Evolutionary conservation across 352 stramenopile species (phyloP).

Genomic region (Phytophthora citricola): DNA sequence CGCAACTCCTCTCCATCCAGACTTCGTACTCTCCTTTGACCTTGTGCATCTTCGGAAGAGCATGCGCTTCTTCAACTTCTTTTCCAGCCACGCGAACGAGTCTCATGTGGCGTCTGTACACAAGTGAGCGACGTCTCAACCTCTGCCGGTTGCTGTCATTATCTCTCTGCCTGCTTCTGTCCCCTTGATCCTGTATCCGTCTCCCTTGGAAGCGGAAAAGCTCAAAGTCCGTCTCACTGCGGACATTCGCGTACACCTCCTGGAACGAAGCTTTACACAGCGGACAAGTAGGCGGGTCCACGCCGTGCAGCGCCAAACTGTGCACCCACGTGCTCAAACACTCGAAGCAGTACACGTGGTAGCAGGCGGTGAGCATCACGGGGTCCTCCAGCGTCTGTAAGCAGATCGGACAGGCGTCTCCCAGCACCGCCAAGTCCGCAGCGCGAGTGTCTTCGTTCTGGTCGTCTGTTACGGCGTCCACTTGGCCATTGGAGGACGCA

Average conservation of each 20-base stretch:
- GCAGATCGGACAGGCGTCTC: constrained; percentile 78
- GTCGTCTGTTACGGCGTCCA: constrained; percentile 9
- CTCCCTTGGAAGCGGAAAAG: constrained; percentile 57
- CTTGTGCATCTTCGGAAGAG: constrained; percentile 56
- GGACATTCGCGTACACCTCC: constrained; percentile 63
- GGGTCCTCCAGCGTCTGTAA: constrained; percentile 61
- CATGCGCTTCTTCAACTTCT: constrained; percentile 17
- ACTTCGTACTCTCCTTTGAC: constrained; percentile 57
- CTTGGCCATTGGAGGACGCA: constrained; percentile 37
- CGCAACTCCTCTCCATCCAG: constrained; percentile 70
- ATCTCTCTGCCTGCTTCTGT: constrained; percentile 18
- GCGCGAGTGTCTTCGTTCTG: constrained; percentile 30
- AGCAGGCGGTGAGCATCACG: constrained; percentile 67
- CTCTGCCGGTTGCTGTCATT: constrained; percentile 14
- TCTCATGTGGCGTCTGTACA: constrained; percentile 62
- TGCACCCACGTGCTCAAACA: constrained; percentile 71
- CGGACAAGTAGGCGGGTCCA: constrained; percentile 61
- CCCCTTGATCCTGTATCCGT: constrained; percentile 4
- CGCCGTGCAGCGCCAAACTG: constrained; percentile 63
- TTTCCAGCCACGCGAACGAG: constrained; percentile 58
- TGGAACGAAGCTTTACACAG: constrained; percentile 75
- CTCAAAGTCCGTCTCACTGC: constrained; percentile 68
- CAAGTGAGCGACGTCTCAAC: constrained; percentile 52
- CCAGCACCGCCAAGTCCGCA: constrained; percentile 60
- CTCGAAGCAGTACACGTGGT: constrained; percentile 79